phyloP scores from a whole-genome alignment of 139 green algal species.

The Bryopsis sp. region DNA sequence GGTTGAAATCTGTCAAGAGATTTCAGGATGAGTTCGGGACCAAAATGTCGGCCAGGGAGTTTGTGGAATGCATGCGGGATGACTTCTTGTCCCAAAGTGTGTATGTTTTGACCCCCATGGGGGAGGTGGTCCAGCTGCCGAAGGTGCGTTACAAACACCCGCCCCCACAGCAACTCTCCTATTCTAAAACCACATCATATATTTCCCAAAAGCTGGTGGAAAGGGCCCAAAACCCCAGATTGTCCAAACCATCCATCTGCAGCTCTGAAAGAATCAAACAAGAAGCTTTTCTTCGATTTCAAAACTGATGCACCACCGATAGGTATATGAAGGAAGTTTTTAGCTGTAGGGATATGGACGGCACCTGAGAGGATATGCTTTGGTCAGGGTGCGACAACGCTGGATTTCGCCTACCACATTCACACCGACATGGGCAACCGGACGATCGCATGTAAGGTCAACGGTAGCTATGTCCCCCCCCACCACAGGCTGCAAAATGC shows the following conservation, averaged over 20 bases:
- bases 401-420: conserved; percentile 88
- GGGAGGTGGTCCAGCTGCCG: conserved; percentile 60
- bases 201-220: no score
- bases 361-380: no score
- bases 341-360: no score
- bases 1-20: not conserved
- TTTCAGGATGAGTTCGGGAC: conserved; percentile 10
- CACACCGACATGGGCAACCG: conserved; percentile 71
- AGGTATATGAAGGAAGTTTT: not conserved
- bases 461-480: conserved; percentile 50
- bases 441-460: conserved; percentile 71
- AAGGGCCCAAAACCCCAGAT: no score
- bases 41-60: conserved; percentile 48
- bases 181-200: no score
- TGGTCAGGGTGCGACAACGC: conserved; percentile 60
- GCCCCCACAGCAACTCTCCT: no score
- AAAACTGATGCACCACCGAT: not conserved
- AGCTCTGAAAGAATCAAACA: no score
- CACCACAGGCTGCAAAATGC: conserved; percentile 55
- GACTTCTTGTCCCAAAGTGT: conserved; percentile 63
- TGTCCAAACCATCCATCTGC: no score
- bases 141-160: conserved; percentile 38
- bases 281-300: no score
- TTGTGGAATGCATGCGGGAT: conserved; percentile 74
- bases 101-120: conserved; percentile 73